phyloP scores from a whole-genome alignment of 108 stramenopile species.

The Skeletonema menzelii region DNA sequence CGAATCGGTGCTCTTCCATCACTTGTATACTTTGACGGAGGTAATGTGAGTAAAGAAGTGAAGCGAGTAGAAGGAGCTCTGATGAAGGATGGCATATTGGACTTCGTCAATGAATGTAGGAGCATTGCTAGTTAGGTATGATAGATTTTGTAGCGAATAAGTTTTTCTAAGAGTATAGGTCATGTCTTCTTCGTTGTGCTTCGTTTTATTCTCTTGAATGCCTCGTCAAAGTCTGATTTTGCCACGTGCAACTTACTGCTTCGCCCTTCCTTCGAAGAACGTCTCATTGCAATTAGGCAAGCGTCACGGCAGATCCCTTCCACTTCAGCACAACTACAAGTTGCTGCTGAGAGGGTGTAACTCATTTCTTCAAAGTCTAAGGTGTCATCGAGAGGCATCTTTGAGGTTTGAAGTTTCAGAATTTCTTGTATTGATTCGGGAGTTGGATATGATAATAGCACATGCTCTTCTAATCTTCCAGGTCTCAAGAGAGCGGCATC shows the following conservation, averaged over 20 bases:
- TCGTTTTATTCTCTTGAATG: slow-evolving; percentile 18
- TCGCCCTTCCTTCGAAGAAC: slow-evolving; percentile 19
- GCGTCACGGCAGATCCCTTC: slow-evolving; percentile 76
- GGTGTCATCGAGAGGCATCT: slow-evolving; percentile 33
- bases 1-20: slow-evolving; percentile 56
- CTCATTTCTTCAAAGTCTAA: slow-evolving; percentile 27
- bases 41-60: slow-evolving; percentile 44
- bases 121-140: background rate
- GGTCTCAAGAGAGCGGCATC: slow-evolving; percentile 67
- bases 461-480: slow-evolving; percentile 57
- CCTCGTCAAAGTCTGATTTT: slow-evolving; percentile 26
- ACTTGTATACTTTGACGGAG: slow-evolving; percentile 52
- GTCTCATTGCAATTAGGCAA: slow-evolving; percentile 51
- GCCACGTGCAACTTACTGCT: slow-evolving; percentile 9
- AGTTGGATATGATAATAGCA: slow-evolving; percentile 53
- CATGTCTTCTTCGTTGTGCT: background rate
- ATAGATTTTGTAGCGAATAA: background rate
- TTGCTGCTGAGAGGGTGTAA: slow-evolving; percentile 15
- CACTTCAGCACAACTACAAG: slow-evolving; percentile 64
- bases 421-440: slow-evolving; percentile 52
- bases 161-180: background rate
- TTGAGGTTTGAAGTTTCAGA: slow-evolving; percentile 44
- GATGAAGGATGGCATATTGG: slow-evolving; percentile 62
- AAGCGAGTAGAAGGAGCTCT: slow-evolving; percentile 80
- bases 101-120: slow-evolving; percentile 43